Percentiles rank a stretch among this genome's conserved stretches.
These are phyloP conservation scores for Tardiomyces digboiensis DNA, from an alignment of 1,139 yeast species.

Conservation along the genomic window DNA sequence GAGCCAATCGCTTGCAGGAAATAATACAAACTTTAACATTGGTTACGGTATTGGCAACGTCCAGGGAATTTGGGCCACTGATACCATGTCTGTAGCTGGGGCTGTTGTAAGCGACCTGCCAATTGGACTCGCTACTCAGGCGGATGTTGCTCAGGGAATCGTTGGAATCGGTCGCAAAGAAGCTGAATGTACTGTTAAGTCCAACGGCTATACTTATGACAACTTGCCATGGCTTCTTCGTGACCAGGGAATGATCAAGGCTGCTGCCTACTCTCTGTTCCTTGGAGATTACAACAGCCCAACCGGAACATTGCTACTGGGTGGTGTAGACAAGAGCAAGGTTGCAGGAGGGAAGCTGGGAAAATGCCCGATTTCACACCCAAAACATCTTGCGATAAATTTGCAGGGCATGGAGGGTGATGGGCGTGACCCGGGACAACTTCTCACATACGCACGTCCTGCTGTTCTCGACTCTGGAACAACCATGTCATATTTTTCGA, in stretches of 20 bases:
- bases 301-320: conserved; percentile 42
- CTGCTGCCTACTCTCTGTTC: conserved; percentile 45
- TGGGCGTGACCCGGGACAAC: neutral
- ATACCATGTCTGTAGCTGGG: conserved; percentile 35
- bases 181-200: conserved; percentile 4
- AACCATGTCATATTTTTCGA: conserved; percentile 47
- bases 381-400: conserved; percentile 20
- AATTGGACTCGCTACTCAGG: conserved; percentile 45
- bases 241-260: conserved; percentile 11
- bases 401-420: neutral
- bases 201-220: conserved; percentile 6
- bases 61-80: conserved; percentile 52
- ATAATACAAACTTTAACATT: conserved; percentile 37
- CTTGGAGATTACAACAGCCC: conserved; percentile 31
- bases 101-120: conserved; percentile 35
- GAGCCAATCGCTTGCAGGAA: conserved; percentile 38
- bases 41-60: conserved; percentile 61
- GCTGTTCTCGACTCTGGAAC: conserved; percentile 65
- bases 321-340: conserved; percentile 49
- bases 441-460: conserved; percentile 17
- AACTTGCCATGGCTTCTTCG: conserved; percentile 12
- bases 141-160: conserved; percentile 48
- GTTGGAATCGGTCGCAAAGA: conserved; percentile 43
- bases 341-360: conserved; percentile 33
- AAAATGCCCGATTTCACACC: conserved; percentile 15